Base-by-base conservation (phyloP, 2,329 filamentous ascomycete species). In the Emergomyces orientalis region DNA sequence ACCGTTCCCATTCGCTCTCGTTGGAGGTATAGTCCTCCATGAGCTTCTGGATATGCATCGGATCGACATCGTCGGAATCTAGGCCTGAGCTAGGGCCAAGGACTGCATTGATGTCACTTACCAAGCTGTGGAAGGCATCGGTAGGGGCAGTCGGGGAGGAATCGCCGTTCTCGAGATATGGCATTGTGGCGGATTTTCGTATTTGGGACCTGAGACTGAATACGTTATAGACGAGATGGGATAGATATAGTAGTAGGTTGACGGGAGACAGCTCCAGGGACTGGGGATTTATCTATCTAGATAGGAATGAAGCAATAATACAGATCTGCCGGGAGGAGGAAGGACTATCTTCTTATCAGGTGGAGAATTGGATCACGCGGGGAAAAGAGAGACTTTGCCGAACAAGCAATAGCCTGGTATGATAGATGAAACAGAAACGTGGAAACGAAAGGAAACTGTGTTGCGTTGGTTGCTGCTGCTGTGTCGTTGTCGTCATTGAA, bases 81-180 rank as follows among this genome's bases (percentile, higher is more conserved):
- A 96, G 82, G 2, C 91, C 91, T 14, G 89, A 94, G 63, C 86
- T 89, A 3, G 90, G 88, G 2, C 91, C 91, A 5, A 97, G 82
- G 30, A 85, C 85, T 62, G 82, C 78, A 70, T 88, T 91, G 69
- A 96, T 84, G n/a, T 85, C 84, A 63, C 83, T 72, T 62, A 95
- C 88, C 55, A 96, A 85, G 61, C 80, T 75, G 45, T 91, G 84
- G 72, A 95, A 94, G 14, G 70, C 68, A 64, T 72, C 69, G 25
- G 49, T 61, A 30, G 7, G 52, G 57, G 13, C 55, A 43, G 27
- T 64, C 59, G 66, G 37, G 43, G 63, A 34, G 32, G 63, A 30
- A 55, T 51, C 58, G 27, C 61, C 65, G 34, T 68, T 68, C 39
- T 70, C 65, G 52, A 76, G 68, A 60, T 72, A 76, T 25, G 75